phyloP scores from a whole-genome alignment of 257 asterid species.

The Plantago major region DNA sequence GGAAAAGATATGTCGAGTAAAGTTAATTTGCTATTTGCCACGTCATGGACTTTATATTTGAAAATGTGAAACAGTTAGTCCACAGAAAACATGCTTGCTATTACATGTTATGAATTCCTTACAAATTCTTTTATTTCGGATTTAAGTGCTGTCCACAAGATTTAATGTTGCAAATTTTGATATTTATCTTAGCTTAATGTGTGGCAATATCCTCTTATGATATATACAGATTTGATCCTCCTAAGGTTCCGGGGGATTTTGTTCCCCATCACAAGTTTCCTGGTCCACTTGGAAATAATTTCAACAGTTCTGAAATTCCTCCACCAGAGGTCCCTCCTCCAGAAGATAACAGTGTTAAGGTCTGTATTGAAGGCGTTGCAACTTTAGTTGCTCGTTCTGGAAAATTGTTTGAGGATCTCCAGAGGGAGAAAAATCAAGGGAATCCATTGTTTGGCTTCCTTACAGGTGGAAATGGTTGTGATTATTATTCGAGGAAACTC shows the following conservation, averaged over 20 bases:
- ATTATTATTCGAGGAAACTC: slow-evolving; percentile 72
- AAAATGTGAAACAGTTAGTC: too few species aligned
- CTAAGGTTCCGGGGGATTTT: slow-evolving; percentile 72
- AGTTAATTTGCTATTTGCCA: not conserved
- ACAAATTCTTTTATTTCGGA: not conserved
- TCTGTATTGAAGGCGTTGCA: slow-evolving; percentile 94
- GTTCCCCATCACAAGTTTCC: slow-evolving; percentile 72
- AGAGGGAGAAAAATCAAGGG: slow-evolving; percentile 77
- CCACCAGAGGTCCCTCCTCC: slow-evolving; percentile 81
- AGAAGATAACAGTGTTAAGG: slow-evolving; percentile 67
- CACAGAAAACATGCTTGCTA: not conserved
- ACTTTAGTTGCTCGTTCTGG: slow-evolving; percentile 93
- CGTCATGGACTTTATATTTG: too few species aligned
- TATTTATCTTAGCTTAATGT: slow-evolving; percentile 1
- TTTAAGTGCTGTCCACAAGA: not conserved
- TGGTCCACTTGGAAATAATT: slow-evolving; percentile 44
- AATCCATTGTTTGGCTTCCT: slow-evolving; percentile 80
- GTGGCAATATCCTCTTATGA: slow-evolving; percentile 13
- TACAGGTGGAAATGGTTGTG: slow-evolving; percentile 75
- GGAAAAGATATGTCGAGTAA: not conserved
- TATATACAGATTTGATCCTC: slow-evolving; percentile 71
- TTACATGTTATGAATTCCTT: slow-evolving; percentile 6
- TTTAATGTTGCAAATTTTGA: not conserved
- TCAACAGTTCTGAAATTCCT: slow-evolving; percentile 37
- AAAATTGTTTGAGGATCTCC: slow-evolving; percentile 84